These are phyloP conservation scores for Fusarium sp. DNA, from an alignment of 2,329 filamentous ascomycete genomes.

Conservation along the genomic window DNA sequence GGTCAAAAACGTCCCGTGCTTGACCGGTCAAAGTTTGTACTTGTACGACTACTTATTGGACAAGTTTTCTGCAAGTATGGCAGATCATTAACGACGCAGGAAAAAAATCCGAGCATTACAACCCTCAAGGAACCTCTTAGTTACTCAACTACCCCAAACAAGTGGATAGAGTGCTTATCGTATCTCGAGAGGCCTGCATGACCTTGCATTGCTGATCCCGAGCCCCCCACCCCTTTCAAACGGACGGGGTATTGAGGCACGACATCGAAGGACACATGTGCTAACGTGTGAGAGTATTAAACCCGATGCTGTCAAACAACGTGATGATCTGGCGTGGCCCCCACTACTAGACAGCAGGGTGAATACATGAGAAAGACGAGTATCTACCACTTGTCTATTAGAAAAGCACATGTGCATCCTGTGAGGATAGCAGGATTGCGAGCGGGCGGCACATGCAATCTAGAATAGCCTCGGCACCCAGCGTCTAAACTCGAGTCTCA, in stretches of 20 bases:
- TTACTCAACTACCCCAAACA: not conserved
- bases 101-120: not conserved
- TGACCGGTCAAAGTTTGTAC: not conserved
- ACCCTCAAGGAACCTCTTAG: not conserved
- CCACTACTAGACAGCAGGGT: not conserved
- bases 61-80: not conserved
- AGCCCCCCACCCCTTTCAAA: not conserved
- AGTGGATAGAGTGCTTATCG: not conserved
- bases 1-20: not conserved
- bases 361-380: not conserved
- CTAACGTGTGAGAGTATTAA: not conserved
- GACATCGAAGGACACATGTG: no score
- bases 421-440: not conserved
- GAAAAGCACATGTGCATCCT: not conserved
- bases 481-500: not conserved
- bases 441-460: not conserved
- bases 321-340: not conserved
- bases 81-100: not conserved
- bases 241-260: not conserved
- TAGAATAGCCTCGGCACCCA: not conserved
- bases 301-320: not conserved
- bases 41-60: not conserved
- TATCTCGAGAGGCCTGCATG: not conserved
- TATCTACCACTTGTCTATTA: not conserved
- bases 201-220: not conserved